These are phyloP conservation scores for Millerozyma acaciae DNA, from an alignment of 805 yeast species.

Conservation along the genomic window DNA sequence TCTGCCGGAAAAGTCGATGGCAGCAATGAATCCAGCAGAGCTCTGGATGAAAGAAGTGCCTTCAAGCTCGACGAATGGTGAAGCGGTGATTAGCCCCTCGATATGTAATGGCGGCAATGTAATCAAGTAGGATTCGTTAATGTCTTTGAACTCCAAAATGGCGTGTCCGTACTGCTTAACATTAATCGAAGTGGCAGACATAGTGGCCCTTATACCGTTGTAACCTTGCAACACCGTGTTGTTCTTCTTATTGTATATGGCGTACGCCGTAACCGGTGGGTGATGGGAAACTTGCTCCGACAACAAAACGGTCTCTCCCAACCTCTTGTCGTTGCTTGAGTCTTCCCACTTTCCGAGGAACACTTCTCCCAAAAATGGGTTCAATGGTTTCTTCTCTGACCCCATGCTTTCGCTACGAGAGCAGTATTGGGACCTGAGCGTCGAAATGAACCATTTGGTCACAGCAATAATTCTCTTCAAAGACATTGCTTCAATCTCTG, in stretches of 20 bases:
- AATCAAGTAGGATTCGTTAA: constrained; percentile 66
- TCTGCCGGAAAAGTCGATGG: constrained; percentile 81
- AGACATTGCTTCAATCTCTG: constrained; percentile 40
- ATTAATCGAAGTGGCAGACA: constrained; percentile 71
- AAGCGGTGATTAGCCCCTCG: constrained; percentile 85
- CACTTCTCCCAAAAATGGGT: constrained; percentile 93
- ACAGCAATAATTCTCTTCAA: constrained; percentile 76
- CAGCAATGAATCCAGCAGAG: constrained; percentile 69
- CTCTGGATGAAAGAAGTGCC: constrained; percentile 83
- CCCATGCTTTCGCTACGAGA: constrained; percentile 90
- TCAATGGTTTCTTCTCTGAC: constrained; percentile 94
- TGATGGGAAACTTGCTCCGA: constrained; percentile 97
- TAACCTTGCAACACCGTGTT: constrained; percentile 78
- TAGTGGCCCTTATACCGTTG: constrained; percentile 81
- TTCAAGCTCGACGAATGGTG: constrained; percentile 93
- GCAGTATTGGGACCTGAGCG: constrained; percentile 89
- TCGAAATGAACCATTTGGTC: constrained; percentile 85
- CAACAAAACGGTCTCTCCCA: constrained; percentile 74
- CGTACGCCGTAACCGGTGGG: constrained; percentile 95
- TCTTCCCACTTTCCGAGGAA: constrained; percentile 88
- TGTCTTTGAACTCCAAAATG: constrained; percentile 56
- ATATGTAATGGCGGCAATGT: constrained; percentile 95
- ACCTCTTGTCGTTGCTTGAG: constrained; percentile 38
- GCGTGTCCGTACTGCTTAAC: constrained; percentile 96
- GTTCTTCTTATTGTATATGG: constrained; percentile 69